Percentiles rank a stretch among this genome's conserved stretches.
These are phyloP conservation scores for Somion occarium DNA, from an alignment of 1,284 basidiomycete genomes.

Conservation along the genomic window DNA sequence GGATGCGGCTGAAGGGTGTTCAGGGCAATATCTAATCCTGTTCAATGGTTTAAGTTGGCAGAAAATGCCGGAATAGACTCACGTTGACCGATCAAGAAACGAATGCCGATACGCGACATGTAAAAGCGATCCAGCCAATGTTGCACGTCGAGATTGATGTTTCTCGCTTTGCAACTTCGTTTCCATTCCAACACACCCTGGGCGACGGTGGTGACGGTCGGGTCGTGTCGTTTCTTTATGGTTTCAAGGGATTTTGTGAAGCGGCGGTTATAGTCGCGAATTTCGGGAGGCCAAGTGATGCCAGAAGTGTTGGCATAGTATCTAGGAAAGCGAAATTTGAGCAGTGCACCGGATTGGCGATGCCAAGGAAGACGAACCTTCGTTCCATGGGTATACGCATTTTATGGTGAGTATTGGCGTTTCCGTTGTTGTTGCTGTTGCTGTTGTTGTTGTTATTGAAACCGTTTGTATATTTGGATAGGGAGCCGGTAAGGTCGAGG, in stretches of 20 bases:
- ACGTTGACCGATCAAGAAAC: constrained; percentile 94
- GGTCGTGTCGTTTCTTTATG: constrained; percentile 95
- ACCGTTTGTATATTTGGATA: constrained; percentile 25
- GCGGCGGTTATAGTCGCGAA: constrained; percentile 89
- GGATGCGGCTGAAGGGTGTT: constrained; percentile 86
- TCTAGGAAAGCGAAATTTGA: constrained; percentile 35
- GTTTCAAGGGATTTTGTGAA: constrained; percentile 87
- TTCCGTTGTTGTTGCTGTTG: constrained; percentile 16
- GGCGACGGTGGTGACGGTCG: constrained; percentile 95
- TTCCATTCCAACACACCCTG: constrained; percentile 87
- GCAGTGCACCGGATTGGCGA: constrained; percentile 5
- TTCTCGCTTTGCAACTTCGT: constrained; percentile 48
- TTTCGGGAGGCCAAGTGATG: constrained; percentile 86
- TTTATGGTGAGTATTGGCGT: constrained; percentile 38
- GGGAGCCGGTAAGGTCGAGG: constrained; percentile 15
- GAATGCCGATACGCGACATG: constrained; percentile 94
- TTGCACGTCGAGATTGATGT: constrained; percentile 88
- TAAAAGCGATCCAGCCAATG: constrained; percentile 98
- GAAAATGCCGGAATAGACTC: constrained; percentile 24
- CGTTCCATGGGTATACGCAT: constrained; percentile 72
- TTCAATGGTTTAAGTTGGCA: constrained; percentile 2
- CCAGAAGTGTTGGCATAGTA: constrained; percentile 78
- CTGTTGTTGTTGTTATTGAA: constrained; percentile 30
- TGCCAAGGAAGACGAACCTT: constrained; percentile 38
- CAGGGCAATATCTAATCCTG: constrained; percentile 74